Conservation (phyloP, 352 stramenopile genomes). For the Globisporangium yorkense region DNA sequence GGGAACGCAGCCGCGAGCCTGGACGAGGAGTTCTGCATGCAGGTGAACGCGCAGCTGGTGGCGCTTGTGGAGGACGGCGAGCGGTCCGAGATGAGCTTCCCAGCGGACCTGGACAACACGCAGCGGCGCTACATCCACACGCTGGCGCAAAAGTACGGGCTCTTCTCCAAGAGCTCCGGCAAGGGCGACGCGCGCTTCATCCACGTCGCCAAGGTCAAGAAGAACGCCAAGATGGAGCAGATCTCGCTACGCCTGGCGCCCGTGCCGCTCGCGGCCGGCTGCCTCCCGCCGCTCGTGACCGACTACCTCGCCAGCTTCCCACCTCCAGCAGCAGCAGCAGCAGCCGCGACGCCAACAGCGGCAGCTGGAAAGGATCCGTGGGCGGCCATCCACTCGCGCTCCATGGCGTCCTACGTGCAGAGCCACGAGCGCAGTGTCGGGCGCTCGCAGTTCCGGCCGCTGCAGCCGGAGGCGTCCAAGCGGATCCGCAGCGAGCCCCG, state of each 20-base stretch:
- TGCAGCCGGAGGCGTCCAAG: constrained; percentile 12
- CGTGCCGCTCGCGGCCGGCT: constrained; percentile 25
- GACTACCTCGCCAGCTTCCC: constrained; percentile 46
- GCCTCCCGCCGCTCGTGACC: constrained; percentile 35
- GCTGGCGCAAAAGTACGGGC: constrained; percentile 68
- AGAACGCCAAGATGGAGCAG: constrained; percentile 72
- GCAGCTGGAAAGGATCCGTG: background rate
- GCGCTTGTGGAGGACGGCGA: constrained; percentile 54
- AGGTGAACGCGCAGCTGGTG: constrained; percentile 52
- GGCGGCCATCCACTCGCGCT: constrained; percentile 5
- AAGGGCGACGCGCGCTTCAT: constrained; percentile 62
- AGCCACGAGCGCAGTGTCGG: constrained; percentile 14
- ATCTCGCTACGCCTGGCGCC: constrained; percentile 50
- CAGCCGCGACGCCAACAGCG: background rate
- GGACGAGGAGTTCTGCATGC: constrained; percentile 68
- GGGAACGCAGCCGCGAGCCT: constrained; percentile 29
- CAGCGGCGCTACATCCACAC: constrained; percentile 80
- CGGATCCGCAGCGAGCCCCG: background rate
- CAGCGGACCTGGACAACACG: constrained; percentile 58
- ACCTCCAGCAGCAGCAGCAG: background rate
- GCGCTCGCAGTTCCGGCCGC: constrained; percentile 30
- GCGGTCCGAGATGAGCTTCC: constrained; percentile 63
- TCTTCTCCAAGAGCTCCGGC: constrained; percentile 81
- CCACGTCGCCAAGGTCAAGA: constrained; percentile 78
- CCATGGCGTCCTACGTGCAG: constrained; percentile 12